These are phyloP conservation scores for Wolfiporia cocos DNA, from an alignment of 1,284 basidiomycete genomes.

Conservation along the genomic window DNA sequence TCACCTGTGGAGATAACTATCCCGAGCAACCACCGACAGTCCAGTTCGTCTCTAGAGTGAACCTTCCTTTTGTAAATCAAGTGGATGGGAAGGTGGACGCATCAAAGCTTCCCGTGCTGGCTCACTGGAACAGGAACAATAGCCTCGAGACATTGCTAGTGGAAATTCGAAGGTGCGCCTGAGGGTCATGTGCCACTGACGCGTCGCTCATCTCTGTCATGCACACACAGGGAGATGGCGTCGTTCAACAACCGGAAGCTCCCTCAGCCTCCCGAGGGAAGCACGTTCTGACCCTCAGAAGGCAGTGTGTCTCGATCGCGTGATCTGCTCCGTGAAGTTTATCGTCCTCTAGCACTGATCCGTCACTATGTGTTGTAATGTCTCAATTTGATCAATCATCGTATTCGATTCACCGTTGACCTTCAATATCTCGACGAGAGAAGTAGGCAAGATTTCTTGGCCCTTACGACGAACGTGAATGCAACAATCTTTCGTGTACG, in stretches of 20 bases:
- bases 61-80: conserved; percentile 89
- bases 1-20: conserved; percentile 80
- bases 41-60: conserved; percentile 86
- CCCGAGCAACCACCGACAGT: conserved; percentile 80
- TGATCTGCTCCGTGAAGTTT: too few relatives aligned
- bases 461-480: too few relatives aligned
- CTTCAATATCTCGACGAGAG: too few relatives aligned
- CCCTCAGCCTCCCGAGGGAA: conserved; percentile 90
- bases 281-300: conserved; percentile 61
- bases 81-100: conserved; percentile 75
- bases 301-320: too few relatives aligned
- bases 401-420: too few relatives aligned
- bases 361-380: too few relatives aligned
- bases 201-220: not conserved
- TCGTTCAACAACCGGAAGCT: conserved; percentile 88
- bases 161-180: conserved; percentile 82
- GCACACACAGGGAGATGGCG: conserved; percentile 83
- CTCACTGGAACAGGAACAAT: conserved; percentile 67
- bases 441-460: too few relatives aligned
- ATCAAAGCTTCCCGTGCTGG: conserved; percentile 62
- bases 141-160: conserved; percentile 89
- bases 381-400: too few relatives aligned
- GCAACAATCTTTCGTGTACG: too few relatives aligned
- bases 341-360: too few relatives aligned
- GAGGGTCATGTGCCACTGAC: not conserved